A percentile compares a stretch with the other conserved stretches of the same genome.
Evolutionary conservation across 2,329 filamentous ascomycete genomes (phyloP).

Genomic region (Calonectria crousiana): DNA sequence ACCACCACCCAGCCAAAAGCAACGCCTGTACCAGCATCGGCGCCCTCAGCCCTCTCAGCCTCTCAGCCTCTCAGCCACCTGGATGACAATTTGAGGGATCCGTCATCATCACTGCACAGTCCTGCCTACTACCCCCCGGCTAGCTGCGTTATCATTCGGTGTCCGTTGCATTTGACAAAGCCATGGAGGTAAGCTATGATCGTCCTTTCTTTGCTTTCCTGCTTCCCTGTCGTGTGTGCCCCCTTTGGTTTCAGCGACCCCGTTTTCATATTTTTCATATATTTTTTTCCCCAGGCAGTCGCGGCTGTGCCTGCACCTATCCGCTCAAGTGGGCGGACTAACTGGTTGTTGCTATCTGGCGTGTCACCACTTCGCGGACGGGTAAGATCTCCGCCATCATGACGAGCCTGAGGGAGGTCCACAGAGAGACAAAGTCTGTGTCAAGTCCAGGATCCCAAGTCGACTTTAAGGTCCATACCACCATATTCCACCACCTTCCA

Average conservation of each 20-base stretch:
- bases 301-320: background rate
- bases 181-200: slow-evolving; percentile 26
- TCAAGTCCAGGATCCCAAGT: slow-evolving; percentile 20
- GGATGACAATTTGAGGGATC: slow-evolving; percentile 7
- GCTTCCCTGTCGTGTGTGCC: background rate
- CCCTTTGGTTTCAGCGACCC: slow-evolving; percentile 7
- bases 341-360: background rate
- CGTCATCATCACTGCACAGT: background rate
- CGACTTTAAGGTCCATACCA: background rate
- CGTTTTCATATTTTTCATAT: background rate
- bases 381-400: background rate
- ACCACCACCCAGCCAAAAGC: slow-evolving; percentile 11
- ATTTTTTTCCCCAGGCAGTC: background rate
- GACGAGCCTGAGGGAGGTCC: slow-evolving; percentile 3
- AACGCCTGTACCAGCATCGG: slow-evolving; percentile 8
- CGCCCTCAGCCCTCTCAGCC: slow-evolving; percentile 2
- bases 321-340: slow-evolving; percentile 13
- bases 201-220: background rate
- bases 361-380: slow-evolving; percentile 9
- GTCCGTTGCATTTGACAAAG: slow-evolving; percentile 16
- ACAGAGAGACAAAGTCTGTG: slow-evolving; percentile 10
- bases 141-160: slow-evolving; percentile 10
- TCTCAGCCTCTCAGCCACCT: slow-evolving; percentile 21
- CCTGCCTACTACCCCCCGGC: slow-evolving; percentile 10
- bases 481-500: slow-evolving; percentile 13